Percentiles rank a stretch among this genome's conserved stretches.
Evolutionary conservation across 208 protist species (phyloP).

Genomic region (Trypanosoma melophagium): DNA sequence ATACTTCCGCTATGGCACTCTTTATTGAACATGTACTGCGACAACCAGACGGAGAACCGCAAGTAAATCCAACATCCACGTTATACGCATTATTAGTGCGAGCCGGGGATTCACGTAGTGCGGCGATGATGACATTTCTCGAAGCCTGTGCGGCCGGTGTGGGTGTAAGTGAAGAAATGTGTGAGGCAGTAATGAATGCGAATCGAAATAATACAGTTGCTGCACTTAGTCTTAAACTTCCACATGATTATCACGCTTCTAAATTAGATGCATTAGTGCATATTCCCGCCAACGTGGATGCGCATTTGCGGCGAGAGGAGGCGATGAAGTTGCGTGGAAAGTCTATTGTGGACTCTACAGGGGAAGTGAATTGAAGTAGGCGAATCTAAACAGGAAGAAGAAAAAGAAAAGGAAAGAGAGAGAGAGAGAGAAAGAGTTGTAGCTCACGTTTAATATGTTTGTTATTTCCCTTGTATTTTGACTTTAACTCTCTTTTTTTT

Average conservation of each 20-base stretch:
- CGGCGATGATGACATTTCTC: constrained; percentile 85
- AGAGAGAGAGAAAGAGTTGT: neutral
- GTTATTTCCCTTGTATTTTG: neutral
- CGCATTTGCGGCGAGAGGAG: constrained; percentile 82
- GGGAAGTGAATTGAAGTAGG: constrained; percentile 40
- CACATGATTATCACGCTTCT: constrained; percentile 73
- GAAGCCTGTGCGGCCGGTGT: constrained; percentile 77
- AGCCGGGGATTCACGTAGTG: constrained; percentile 72
- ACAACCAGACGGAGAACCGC: constrained; percentile 45
- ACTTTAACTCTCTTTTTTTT: neutral
- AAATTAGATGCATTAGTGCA: constrained; percentile 70
- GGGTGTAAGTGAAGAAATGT: constrained; percentile 53
- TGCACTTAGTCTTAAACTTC: constrained; percentile 67
- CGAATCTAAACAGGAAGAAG: neutral
- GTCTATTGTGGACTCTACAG: constrained; percentile 72
- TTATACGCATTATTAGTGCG: constrained; percentile 77
- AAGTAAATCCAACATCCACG: constrained; percentile 37
- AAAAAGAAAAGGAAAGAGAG: neutral
- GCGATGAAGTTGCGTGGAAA: constrained; percentile 69
- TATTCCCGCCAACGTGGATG: constrained; percentile 77
- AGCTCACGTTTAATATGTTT: neutral
- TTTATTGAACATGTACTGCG: constrained; percentile 75
- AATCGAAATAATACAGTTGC: constrained; percentile 47
- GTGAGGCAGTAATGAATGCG: constrained; percentile 57
- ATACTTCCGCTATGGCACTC: constrained; percentile 52